Conservation (phyloP, 306 rosid genomes). For the Lathyrus tuberosus region DNA sequence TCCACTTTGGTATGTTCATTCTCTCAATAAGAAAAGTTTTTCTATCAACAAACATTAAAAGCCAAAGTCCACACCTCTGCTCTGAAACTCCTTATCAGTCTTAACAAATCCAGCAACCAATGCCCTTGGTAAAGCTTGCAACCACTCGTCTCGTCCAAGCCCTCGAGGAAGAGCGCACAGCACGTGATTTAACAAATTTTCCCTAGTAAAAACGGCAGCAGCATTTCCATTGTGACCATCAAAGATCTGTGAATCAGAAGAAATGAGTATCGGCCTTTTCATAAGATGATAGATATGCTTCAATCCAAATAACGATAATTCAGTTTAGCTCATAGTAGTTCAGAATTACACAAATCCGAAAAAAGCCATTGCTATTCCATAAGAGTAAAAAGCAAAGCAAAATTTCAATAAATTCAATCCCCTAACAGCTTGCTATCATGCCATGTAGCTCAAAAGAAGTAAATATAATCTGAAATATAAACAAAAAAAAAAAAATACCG, state of each 20-base stretch:
- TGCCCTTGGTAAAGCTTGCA: conserved; percentile 93
- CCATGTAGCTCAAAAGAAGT: conserved; percentile 15
- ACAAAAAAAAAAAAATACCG: conserved; percentile 54
- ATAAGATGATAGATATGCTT: conserved; percentile 15
- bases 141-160: conserved; percentile 93
- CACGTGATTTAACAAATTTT: conserved; percentile 85
- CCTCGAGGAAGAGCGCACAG: conserved; percentile 86
- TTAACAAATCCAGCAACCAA: conserved; percentile 97
- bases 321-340: conserved; percentile 23
- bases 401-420: conserved; percentile 23
- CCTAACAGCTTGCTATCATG: neutral
- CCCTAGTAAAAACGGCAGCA: conserved; percentile 83
- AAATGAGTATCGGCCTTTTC: conserved; percentile 34
- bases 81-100: conserved; percentile 95
- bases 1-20: conserved; percentile 50
- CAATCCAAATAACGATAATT: conserved; percentile 29
- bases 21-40: neutral
- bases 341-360: conserved; percentile 11
- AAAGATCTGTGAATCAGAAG: conserved; percentile 66
- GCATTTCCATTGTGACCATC: conserved; percentile 99
- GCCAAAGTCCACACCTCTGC: conserved; percentile 60
- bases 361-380: conserved; percentile 1
- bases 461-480: conserved; percentile 18
- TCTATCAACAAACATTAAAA: conserved; percentile 12
- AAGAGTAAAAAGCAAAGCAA: neutral